These are phyloP conservation scores for Candida adriatica DNA, from an alignment of 805 yeast species.

Conservation along the genomic window DNA sequence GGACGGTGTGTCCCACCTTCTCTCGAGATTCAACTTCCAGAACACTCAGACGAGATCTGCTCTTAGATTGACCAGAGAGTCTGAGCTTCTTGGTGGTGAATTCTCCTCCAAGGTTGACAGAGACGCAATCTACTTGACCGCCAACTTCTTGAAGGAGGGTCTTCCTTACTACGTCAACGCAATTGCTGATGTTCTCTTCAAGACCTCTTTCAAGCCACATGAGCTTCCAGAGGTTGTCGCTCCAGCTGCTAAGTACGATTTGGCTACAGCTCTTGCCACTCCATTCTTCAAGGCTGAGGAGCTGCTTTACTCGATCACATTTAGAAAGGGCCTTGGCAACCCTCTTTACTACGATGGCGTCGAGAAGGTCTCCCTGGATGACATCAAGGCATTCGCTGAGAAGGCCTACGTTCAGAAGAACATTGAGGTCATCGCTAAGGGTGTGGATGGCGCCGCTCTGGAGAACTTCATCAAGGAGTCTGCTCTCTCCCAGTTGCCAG, in stretches of 20 bases:
- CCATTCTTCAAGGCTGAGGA: constrained; percentile 63
- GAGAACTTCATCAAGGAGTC: constrained; percentile 59
- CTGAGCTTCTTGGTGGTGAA: constrained; percentile 87
- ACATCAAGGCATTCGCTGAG: constrained; percentile 59
- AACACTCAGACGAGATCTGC: constrained; percentile 81
- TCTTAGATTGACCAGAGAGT: constrained; percentile 87
- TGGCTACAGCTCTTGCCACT: constrained; percentile 41
- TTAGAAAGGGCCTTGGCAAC: constrained; percentile 84
- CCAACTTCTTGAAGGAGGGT: constrained; percentile 79
- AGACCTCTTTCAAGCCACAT: constrained; percentile 72
- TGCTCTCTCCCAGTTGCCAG: constrained; percentile 54
- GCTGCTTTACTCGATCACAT: constrained; percentile 70
- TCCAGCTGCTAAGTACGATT: constrained; percentile 69
- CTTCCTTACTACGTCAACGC: constrained; percentile 90
- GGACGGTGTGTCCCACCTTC: constrained; percentile 81
- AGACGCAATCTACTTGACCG: constrained; percentile 74
- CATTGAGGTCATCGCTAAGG: constrained; percentile 64
- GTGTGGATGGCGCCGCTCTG: constrained; percentile 69
- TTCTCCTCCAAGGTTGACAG: constrained; percentile 67
- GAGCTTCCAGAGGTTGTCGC: constrained; percentile 77
- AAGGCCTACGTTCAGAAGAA: constrained; percentile 63
- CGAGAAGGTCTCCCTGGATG: constrained; percentile 50
- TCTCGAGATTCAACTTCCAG: constrained; percentile 78
- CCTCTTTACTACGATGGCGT: constrained; percentile 71
- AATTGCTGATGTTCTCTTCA: constrained; percentile 64